Evolutionary conservation across 116 monocot genomes (phyloP).

Genomic region (Phalaenopsis hybrid): DNA sequence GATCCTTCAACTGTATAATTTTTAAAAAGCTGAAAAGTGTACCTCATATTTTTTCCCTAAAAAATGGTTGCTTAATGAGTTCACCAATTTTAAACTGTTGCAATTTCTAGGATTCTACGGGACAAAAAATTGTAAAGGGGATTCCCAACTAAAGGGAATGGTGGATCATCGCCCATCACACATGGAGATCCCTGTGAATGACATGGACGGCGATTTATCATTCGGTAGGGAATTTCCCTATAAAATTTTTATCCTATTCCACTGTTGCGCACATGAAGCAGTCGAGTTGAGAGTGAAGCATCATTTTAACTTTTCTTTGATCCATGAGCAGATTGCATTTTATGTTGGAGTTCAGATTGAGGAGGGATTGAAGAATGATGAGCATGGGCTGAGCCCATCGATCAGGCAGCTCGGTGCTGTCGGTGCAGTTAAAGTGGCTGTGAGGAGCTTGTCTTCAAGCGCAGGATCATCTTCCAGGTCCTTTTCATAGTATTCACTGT

Average conservation of each 20-base stretch:
- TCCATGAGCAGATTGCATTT: constrained; percentile 57
- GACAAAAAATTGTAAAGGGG: background rate
- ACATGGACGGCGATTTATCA: background rate
- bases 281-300: background rate
- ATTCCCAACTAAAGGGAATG: background rate
- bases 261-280: background rate
- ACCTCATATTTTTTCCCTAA: background rate
- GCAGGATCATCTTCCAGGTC: constrained; percentile 42
- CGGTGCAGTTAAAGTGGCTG: constrained; percentile 83
- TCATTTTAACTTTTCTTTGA: background rate
- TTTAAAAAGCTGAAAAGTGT: too few species aligned
- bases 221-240: constrained; percentile 2
- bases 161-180: background rate
- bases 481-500: constrained; percentile 14
- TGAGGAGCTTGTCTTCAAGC: constrained; percentile 49
- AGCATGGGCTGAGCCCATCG: constrained; percentile 43
- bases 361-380: constrained; percentile 41
- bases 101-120: background rate
- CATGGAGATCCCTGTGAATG: background rate
- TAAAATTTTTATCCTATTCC: background rate
- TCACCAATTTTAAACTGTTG: background rate
- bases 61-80: background rate
- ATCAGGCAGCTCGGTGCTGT: constrained; percentile 67
- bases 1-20: too few species aligned
- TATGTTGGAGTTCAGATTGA: constrained; percentile 61